phyloP scores from a whole-genome alignment of 768 basidiomycete species.

The Trametes elegans region DNA sequence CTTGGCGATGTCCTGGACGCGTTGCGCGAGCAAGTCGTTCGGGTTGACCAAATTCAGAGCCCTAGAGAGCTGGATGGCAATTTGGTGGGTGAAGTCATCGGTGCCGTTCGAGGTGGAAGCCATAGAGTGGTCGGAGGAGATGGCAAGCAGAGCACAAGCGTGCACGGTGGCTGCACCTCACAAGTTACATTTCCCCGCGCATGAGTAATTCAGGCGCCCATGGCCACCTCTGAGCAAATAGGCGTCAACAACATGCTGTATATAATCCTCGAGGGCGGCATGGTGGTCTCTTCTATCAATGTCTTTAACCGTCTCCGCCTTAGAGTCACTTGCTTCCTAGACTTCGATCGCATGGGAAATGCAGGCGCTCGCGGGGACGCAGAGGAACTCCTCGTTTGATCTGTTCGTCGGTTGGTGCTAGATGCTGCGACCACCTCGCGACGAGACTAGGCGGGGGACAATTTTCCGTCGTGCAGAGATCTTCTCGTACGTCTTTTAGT shows the following conservation, averaged over 20 bases:
- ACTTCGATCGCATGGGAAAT: slow-evolving; percentile 16
- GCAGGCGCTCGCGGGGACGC: slow-evolving; percentile 28
- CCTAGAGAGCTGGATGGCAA: slow-evolving; percentile 79
- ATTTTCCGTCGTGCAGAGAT: too few relatives aligned
- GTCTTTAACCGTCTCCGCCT: slow-evolving; percentile 25
- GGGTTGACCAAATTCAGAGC: slow-evolving; percentile 78
- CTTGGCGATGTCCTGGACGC: slow-evolving; percentile 80
- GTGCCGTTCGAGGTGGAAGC: slow-evolving; percentile 14
- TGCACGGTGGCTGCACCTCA: background rate
- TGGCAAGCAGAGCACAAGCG: background rate
- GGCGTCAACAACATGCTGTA: background rate
- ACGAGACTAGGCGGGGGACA: slow-evolving; percentile 19
- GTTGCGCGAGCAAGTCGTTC: slow-evolving; percentile 76
- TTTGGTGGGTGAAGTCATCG: slow-evolving; percentile 59
- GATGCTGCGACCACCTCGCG: slow-evolving; percentile 15
- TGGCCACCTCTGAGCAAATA: slow-evolving; percentile 11
- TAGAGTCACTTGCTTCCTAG: slow-evolving; percentile 28
- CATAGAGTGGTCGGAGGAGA: slow-evolving; percentile 4
- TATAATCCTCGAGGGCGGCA: slow-evolving; percentile 1
- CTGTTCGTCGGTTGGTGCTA: slow-evolving; percentile 23
- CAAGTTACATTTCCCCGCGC: background rate
- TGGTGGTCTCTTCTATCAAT: slow-evolving; percentile 9
- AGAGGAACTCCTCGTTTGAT: slow-evolving; percentile 16
- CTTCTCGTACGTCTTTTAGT: background rate
- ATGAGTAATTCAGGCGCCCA: slow-evolving; percentile 3